Evolutionary conservation across 805 yeast genomes (phyloP), one percentile per base, ranked within the genome.

Genomic region (Yarrowia sp.): DNA sequence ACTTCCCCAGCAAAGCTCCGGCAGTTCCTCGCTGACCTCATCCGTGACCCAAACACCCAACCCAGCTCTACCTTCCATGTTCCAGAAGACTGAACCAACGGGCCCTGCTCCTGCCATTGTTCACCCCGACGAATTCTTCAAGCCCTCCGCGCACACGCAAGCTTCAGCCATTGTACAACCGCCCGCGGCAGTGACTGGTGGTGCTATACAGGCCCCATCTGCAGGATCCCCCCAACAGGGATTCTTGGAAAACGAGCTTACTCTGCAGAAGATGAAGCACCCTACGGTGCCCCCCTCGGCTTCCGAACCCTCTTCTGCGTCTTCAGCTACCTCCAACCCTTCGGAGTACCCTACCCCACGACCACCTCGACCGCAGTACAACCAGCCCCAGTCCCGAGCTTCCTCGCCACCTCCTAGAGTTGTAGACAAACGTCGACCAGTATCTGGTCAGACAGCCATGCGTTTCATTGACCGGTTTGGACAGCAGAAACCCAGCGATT

Each of bases 401-500:
- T 48, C 62, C 9, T 36, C 62, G 21, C 54, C 65, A 9, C 38
- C 64, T 28, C 28, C 35, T 19, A 46, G 49, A 52, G 43, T 30
- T 9, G 64, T 54, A 17, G 49, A 63, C 16, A 48, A 41, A n/a
- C 38, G 49, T 1, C 30, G 41, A 1, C 46, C 54, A 12, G 58
- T 48, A 3, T 35, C 65, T 24, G 58, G 58, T n/a, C 40, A 26
- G 32, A 49, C 62, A 21, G 63, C 51, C 6, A 61, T 41, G 56
- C 43, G 52, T 24, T 43, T 58, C 33, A 44, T 64, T 24, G 66
- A 64, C 48, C 40, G 46, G 4, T 36, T 58, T 21, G 63, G 62
- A 24, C 35, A 56, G 12, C 65, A 43, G 26, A 54, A 40, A 28
- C 65, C 64, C 3, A 28, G 65, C 19, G 49, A 35, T 28, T 63